A percentile compares a stretch with the other conserved stretches of the same genome.
Conservation (phyloP, 495 filamentous ascomycete genomes). For the Daldinia grandis region DNA sequence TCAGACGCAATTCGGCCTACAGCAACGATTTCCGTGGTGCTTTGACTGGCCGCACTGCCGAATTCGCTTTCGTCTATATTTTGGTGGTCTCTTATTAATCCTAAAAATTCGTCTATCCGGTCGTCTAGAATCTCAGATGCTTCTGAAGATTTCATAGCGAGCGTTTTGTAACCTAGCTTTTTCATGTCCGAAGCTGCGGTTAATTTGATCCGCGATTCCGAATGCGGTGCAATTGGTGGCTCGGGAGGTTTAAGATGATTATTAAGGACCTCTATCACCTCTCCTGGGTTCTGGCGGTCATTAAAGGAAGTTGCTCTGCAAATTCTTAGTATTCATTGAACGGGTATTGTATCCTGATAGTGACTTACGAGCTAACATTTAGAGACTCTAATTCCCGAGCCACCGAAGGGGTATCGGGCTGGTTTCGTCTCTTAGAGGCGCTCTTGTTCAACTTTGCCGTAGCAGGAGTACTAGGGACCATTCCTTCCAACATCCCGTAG, state of each 20-base stretch:
- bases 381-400: conserved; percentile 54
- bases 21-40: conserved; percentile 85
- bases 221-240: conserved; percentile 72
- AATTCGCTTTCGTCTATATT: conserved; percentile 81
- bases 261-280: conserved; percentile 83
- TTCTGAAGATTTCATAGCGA: conserved; percentile 93
- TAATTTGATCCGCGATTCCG: conserved; percentile 80
- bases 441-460: conserved; percentile 59
- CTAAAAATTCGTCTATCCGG: conserved; percentile 87
- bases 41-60: conserved; percentile 83
- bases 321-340: conserved; percentile 23
- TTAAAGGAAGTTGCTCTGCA: conserved; percentile 67
- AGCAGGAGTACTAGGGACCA: conserved; percentile 77
- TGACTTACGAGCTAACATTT: conserved; percentile 50
- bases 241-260: conserved; percentile 73
- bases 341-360: neutral
- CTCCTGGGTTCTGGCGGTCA: conserved; percentile 77
- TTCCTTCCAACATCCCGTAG: conserved; percentile 86
- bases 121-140: conserved; percentile 93
- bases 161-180: conserved; percentile 88
- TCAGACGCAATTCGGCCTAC: conserved; percentile 93
- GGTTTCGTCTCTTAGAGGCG: conserved; percentile 67
- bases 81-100: conserved; percentile 75
- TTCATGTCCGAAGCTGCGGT: conserved; percentile 84
- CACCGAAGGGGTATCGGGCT: conserved; percentile 54